These are phyloP conservation scores for Kalanchoe fedtschenkoi DNA, from an alignment of 164 flowering plant genomes.

Conservation along the genomic window DNA sequence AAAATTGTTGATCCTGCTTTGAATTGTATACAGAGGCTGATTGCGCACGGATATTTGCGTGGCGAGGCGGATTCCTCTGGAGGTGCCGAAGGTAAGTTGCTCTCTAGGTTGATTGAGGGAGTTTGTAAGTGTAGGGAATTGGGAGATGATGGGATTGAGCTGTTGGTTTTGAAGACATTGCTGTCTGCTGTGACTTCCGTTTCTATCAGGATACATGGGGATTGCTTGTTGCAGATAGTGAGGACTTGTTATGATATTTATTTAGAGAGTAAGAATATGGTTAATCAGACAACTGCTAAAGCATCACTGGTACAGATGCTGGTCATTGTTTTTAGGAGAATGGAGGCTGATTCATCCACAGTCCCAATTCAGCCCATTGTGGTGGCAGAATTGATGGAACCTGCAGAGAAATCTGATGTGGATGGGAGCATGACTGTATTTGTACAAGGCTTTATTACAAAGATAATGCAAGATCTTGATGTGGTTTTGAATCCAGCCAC, in stretches of 20 bases:
- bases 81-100: conserved; percentile 45
- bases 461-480: conserved; percentile 89
- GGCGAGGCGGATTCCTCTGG: conserved; percentile 81
- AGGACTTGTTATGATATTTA: conserved; percentile 93
- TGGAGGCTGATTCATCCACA: conserved; percentile 97
- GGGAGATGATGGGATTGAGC: conserved; percentile 68
- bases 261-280: conserved; percentile 75
- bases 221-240: conserved; percentile 76
- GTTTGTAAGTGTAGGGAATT: conserved; percentile 80
- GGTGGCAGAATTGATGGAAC: conserved; percentile 93
- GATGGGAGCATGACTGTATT: conserved; percentile 74
- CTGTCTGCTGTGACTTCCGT: conserved; percentile 83
- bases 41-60: conserved; percentile 63
- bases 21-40: conserved; percentile 73
- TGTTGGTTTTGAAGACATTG: conserved; percentile 63
- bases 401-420: conserved; percentile 63
- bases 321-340: conserved; percentile 89
- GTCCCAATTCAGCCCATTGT: conserved; percentile 98
- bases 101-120: conserved; percentile 54
- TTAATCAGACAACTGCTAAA: conserved; percentile 94
- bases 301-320: conserved; percentile 94
- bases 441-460: conserved; percentile 93
- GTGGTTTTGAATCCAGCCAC: conserved; percentile 67
- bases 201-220: conserved; percentile 79
- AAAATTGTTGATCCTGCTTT: conserved; percentile 86